Percentiles rank a stretch among this genome's conserved stretches.
These are phyloP conservation scores for Anisodus acutangulus DNA, from an alignment of 257 asterid genomes.

Conservation along the genomic window DNA sequence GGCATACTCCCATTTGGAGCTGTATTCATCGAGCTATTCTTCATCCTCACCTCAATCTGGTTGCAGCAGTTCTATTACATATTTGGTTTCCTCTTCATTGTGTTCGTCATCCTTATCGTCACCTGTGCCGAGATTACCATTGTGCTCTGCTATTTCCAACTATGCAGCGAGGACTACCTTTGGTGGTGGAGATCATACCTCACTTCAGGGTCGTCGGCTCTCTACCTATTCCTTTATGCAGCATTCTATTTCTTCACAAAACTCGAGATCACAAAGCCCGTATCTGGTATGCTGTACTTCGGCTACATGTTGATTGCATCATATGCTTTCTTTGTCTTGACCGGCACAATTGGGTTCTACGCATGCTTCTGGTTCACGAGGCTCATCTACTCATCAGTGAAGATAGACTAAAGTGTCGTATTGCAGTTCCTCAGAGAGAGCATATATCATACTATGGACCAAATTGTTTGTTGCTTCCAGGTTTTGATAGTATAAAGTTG, in stretches of 20 bases:
- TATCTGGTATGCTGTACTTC: conserved; percentile 75
- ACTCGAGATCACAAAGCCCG: conserved; percentile 82
- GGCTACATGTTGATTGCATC: conserved; percentile 94
- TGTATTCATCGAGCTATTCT: conserved; percentile 82
- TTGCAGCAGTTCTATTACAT: conserved; percentile 88
- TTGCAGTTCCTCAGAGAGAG: not conserved
- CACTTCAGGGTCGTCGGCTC: conserved; percentile 81
- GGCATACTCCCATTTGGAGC: conserved; percentile 98
- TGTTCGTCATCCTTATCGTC: conserved; percentile 71
- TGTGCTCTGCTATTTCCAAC: conserved; percentile 92
- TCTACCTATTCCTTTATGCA: conserved; percentile 80
- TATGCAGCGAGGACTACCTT: conserved; percentile 88
- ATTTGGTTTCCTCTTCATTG: conserved; percentile 84
- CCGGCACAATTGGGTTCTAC: conserved; percentile 85
- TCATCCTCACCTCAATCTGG: conserved; percentile 94
- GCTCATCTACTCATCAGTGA: conserved; percentile 89
- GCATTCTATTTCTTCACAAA: conserved; percentile 88
- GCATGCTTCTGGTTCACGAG: conserved; percentile 93
- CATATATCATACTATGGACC: conserved; percentile 16
- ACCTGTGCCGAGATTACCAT: conserved; percentile 90
- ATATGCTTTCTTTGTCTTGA: conserved; percentile 79
- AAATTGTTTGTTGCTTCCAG: conserved; percentile 27
- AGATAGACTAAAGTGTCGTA: conserved; percentile 60
- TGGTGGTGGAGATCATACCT: conserved; percentile 98
- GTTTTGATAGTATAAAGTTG: conserved; percentile 34